Base-by-base conservation (phyloP, 2,329 filamentous ascomycete species). In the Neofusicoccum laricinum region DNA sequence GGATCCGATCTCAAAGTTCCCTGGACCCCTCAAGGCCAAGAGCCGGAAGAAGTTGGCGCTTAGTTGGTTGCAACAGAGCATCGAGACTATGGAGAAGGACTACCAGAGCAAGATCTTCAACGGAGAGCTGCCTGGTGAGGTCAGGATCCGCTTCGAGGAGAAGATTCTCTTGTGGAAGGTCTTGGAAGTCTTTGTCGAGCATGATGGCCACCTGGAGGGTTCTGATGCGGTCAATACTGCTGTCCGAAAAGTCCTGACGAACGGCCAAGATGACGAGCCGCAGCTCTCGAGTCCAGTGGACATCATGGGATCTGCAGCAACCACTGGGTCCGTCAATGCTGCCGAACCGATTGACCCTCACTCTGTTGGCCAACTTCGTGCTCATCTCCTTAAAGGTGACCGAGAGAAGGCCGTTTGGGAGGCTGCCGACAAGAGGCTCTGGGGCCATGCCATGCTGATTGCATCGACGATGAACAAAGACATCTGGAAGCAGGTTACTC, bases 381-480 rank as follows among this genome's bases (percentile, higher is more conserved):
- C 84, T 50, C 83, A 88, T 70, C 84, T 99, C 4, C 82, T 96
- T 8, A 81, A 86, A 63, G 95, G 96, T 10, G 89, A 98, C 51
- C 87, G 93, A 21, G 93, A 97, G 72, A 92, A 93, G 69, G 95
- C 95, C 4, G 91, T 96, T 0, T 98, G 94, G 94, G 84, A 90
- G 68, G 93, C 95, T 4, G 94, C 93, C 36, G 95, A 99, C 75
- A 93, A 93, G 75, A 88, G 93, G 55, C 81, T 99, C 2, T 99
- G 96, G 96, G 95, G 92, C 2, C 96, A 99, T 76, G 96, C 95
- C 2, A 90, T 99, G 85, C 83, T 99, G 19, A 89, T 99, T 40
- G 90, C 95, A 76, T 96, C 78, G 6, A 95, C 92, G 1, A 82
- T 91, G 53, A 90, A 92, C 21, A 83, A 81, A 49, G 80, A 84